Evolutionary conservation across 306 rosid genomes (phyloP).

Genomic region (Quercus aquifolioides): DNA sequence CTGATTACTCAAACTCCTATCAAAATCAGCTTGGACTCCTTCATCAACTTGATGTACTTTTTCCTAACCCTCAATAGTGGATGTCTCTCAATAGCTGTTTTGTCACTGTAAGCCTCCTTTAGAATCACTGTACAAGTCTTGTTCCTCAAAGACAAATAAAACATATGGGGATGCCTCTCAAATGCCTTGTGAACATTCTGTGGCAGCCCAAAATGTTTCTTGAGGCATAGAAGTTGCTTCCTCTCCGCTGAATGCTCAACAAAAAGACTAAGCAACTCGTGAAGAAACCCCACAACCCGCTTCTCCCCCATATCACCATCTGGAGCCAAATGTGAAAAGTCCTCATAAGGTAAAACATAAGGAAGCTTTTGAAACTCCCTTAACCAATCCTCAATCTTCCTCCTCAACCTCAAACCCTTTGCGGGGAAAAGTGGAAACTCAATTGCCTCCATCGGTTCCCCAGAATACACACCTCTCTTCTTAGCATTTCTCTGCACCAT

Average conservation of each 20-base stretch:
- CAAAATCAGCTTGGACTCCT: constrained; percentile 49
- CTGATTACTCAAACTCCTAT: constrained; percentile 45
- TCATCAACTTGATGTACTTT: constrained; percentile 67
- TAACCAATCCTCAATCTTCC: constrained; percentile 69
- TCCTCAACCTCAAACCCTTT: constrained; percentile 77
- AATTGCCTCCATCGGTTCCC: constrained; percentile 52
- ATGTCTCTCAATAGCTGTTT: constrained; percentile 59
- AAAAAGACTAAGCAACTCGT: constrained; percentile 70
- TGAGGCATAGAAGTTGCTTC: constrained; percentile 71
- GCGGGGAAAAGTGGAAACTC: constrained; percentile 71
- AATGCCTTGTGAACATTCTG: constrained; percentile 86
- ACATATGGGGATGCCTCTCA: constrained; percentile 83
- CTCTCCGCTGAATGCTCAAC: constrained; percentile 87
- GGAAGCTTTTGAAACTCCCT: constrained; percentile 76
- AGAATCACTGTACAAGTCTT: constrained; percentile 81
- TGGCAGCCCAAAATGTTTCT: constrained; percentile 68
- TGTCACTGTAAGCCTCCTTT: constrained; percentile 62
- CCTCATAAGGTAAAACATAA: constrained; percentile 80
- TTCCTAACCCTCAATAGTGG: constrained; percentile 66
- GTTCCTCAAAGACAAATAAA: constrained; percentile 63
- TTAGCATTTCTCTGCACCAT: constrained; percentile 57
- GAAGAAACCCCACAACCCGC: constrained; percentile 71
- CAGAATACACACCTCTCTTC: constrained; percentile 47
- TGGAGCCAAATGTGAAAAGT: constrained; percentile 48
- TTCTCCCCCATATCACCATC: constrained; percentile 69